Evolutionary conservation across 441 rosid genomes (phyloP).

Genomic region (Macaranga tanarius): DNA sequence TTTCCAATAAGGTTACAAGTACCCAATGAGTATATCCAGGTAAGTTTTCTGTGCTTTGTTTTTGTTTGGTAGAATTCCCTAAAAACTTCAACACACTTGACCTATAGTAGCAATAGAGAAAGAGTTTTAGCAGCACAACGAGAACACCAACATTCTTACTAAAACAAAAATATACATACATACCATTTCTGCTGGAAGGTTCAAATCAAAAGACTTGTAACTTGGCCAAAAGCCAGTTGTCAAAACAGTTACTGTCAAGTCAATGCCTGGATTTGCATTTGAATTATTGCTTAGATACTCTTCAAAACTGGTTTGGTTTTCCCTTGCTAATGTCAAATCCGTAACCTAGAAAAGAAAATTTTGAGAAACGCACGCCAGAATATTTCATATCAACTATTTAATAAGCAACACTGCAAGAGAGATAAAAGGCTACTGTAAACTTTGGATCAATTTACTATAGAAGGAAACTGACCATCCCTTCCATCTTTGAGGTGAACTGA

Average conservation of each 20-base stretch:
- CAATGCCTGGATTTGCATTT: slow-evolving; percentile 84
- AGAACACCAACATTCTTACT: neutral
- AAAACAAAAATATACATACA: slow-evolving; percentile 1
- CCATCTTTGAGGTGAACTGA: slow-evolving; percentile 98
- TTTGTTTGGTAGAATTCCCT: slow-evolving; percentile 82
- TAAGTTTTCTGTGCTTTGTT: slow-evolving; percentile 87
- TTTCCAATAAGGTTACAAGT: slow-evolving; percentile 84
- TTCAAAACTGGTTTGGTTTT: slow-evolving; percentile 78
- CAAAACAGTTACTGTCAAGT: slow-evolving; percentile 90
- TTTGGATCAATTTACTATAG: neutral
- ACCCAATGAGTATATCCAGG: slow-evolving; percentile 96
- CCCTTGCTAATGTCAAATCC: slow-evolving; percentile 95
- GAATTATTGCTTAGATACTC: slow-evolving; percentile 65
- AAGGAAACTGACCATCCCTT: slow-evolving; percentile 80
- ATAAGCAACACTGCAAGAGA: neutral
- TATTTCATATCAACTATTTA: neutral
- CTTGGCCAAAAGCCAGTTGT: slow-evolving; percentile 99
- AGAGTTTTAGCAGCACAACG: slow-evolving; percentile 5
- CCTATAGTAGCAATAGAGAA: slow-evolving; percentile 39
- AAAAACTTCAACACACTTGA: slow-evolving; percentile 86
- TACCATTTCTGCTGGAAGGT: slow-evolving; percentile 97
- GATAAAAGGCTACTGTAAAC: neutral
- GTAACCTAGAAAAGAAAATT: slow-evolving; percentile 55
- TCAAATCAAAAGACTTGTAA: slow-evolving; percentile 92
- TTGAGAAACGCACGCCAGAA: slow-evolving; percentile 7